A percentile compares a stretch with the other conserved stretches of the same genome.
phyloP scores from a whole-genome alignment of 768 basidiomycete species.

The Tylopilus sp. region DNA sequence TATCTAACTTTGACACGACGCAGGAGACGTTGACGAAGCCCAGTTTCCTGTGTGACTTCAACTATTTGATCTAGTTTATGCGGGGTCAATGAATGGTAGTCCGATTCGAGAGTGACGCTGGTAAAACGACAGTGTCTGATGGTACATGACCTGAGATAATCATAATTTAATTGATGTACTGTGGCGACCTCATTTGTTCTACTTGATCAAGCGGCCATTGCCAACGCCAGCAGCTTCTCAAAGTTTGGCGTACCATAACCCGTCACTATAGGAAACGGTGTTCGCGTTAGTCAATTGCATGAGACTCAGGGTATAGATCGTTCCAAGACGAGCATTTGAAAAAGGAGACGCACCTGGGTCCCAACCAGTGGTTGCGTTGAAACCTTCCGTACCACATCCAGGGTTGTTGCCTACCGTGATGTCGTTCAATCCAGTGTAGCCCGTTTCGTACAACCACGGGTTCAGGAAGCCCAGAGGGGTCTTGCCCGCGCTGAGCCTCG shows the following conservation, averaged over 20 bases:
- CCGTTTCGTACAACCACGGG: slow-evolving; percentile 49
- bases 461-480: slow-evolving; percentile 64
- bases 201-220: slow-evolving; percentile 16
- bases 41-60: too few relatives aligned
- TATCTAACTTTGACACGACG: too few relatives aligned
- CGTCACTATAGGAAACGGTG: slow-evolving; percentile 37
- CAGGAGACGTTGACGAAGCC: too few relatives aligned
- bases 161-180: not conserved
- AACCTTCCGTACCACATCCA: slow-evolving; percentile 62
- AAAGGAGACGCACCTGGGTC: slow-evolving; percentile 45
- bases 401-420: slow-evolving; percentile 55
- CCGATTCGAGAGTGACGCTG: too few relatives aligned
- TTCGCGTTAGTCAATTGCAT: not conserved
- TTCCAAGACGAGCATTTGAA: too few relatives aligned
- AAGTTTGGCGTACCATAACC: slow-evolving; percentile 57
- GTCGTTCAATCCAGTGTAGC: slow-evolving; percentile 45
- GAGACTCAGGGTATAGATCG: not conserved
- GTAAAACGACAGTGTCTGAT: too few relatives aligned
- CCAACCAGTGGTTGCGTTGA: slow-evolving; percentile 60
- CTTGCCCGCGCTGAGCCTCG: slow-evolving; percentile 41
- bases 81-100: too few relatives aligned
- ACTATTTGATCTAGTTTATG: too few relatives aligned
- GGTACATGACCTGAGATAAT: too few relatives aligned
- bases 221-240: slow-evolving; percentile 39
- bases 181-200: not conserved